phyloP scores from a whole-genome alignment of 495 filamentous ascomycete genomes.

The Daldinia vernicosa region DNA sequence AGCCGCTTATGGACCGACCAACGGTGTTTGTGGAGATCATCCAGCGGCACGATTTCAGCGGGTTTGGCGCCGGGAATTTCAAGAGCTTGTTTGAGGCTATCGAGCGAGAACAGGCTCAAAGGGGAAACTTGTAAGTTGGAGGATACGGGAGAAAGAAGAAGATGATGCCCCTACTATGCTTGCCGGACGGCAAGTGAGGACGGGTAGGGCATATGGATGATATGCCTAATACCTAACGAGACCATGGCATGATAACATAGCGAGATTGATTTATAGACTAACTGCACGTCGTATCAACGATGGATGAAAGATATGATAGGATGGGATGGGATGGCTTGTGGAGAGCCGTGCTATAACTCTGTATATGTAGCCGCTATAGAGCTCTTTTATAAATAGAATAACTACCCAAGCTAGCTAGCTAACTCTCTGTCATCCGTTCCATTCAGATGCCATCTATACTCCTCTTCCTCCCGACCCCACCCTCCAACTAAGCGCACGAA shows the following conservation, averaged over 20 bases:
- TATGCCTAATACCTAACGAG: constrained; percentile 11
- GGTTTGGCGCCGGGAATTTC: constrained; percentile 95
- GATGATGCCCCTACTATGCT: background rate
- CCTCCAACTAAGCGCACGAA: background rate
- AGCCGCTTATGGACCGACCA: constrained; percentile 90
- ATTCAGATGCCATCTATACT: constrained; percentile 13
- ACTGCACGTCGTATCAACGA: background rate
- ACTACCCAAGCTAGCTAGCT: background rate
- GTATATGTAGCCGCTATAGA: background rate
- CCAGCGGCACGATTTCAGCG: constrained; percentile 83
- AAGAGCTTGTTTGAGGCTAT: constrained; percentile 93
- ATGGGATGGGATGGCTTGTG: background rate
- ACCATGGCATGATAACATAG: constrained; percentile 14
- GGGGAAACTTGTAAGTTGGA: constrained; percentile 73
- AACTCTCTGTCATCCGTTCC: constrained; percentile 18
- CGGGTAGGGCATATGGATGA: background rate
- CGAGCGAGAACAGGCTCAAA: constrained; percentile 83
- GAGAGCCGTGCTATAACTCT: background rate
- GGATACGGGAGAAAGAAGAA: background rate
- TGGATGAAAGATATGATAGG: background rate
- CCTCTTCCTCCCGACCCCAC: background rate
- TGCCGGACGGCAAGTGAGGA: background rate
- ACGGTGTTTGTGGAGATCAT: constrained; percentile 97
- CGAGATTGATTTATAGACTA: constrained; percentile 7
- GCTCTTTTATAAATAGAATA: background rate